These are phyloP conservation scores for Cucurbita moschata DNA, from an alignment of 306 rosid species.

Conservation along the genomic window DNA sequence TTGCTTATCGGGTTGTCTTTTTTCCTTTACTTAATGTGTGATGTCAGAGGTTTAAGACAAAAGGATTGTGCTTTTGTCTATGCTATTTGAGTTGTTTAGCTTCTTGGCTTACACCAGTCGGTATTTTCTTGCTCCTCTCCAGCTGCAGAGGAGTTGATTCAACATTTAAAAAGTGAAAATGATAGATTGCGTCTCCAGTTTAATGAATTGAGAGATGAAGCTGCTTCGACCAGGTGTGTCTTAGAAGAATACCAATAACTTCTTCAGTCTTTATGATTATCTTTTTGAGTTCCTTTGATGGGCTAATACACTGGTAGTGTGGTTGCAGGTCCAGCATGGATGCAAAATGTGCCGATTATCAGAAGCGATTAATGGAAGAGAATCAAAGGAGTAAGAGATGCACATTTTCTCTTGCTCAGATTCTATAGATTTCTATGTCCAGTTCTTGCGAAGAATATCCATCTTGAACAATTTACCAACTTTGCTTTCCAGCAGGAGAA, in stretches of 20 bases:
- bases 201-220: constrained; percentile 50
- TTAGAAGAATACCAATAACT: constrained; percentile 3
- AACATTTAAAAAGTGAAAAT: constrained; percentile 50
- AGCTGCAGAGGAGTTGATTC: constrained; percentile 68
- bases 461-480: not conserved
- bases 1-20: not conserved
- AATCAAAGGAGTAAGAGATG: constrained; percentile 45
- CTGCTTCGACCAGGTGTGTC: constrained; percentile 47
- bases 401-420: not conserved
- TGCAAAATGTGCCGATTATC: constrained; percentile 36
- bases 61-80: not conserved
- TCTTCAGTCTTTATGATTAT: not conserved
- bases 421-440: not conserved
- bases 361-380: constrained; percentile 38
- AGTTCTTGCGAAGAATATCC: not conserved
- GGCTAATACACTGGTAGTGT: not conserved
- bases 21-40: not conserved
- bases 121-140: constrained; percentile 14
- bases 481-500: not conserved
- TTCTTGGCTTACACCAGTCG: not conserved
- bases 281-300: not conserved
- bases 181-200: constrained; percentile 37
- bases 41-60: not conserved
- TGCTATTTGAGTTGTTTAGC: not conserved
- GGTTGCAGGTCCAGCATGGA: constrained; percentile 42